phyloP scores from a whole-genome alignment of 2,329 filamentous ascomycete genomes.

The Fusarium illudens region DNA sequence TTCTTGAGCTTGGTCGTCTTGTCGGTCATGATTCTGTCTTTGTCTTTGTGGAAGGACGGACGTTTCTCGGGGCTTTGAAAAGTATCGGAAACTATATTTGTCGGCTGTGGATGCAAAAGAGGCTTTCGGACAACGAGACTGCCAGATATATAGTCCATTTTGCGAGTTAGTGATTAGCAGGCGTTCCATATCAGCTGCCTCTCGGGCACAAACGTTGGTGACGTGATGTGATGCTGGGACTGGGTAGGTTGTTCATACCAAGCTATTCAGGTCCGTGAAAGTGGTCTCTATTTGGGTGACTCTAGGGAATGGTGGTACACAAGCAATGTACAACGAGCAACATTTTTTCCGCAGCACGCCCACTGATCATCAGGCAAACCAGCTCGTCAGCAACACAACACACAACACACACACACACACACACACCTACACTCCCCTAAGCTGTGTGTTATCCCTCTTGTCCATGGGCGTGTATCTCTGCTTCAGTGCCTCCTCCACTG shows the following conservation, averaged over 20 bases:
- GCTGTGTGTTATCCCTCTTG: slow-evolving; percentile 54
- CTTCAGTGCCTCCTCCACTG: slow-evolving; percentile 61
- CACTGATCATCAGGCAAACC: slow-evolving; percentile 14
- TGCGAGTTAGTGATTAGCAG: slow-evolving; percentile 12
- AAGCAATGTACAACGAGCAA: slow-evolving; percentile 41
- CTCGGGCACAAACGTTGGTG: slow-evolving; percentile 12
- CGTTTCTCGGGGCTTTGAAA: background rate
- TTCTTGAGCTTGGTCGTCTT: background rate
- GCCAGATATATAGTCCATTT: slow-evolving; percentile 1
- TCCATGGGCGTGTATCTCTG: slow-evolving; percentile 64
- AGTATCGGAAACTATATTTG: background rate
- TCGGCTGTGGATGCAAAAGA: background rate
- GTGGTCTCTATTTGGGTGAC: slow-evolving; percentile 38
- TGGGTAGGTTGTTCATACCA: slow-evolving; percentile 23
- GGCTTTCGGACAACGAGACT: background rate
- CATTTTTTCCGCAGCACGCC: slow-evolving; percentile 17
- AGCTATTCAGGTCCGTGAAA: slow-evolving; percentile 17
- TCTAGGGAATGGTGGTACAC: slow-evolving; percentile 44
- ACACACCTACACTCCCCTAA: slow-evolving; percentile 50
- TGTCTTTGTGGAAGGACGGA: background rate
- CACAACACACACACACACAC: background rate
- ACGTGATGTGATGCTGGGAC: slow-evolving; percentile 2
- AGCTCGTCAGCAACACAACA: slow-evolving; percentile 4
- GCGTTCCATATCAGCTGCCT: background rate
- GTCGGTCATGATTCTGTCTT: background rate